phyloP scores from a whole-genome alignment of 176 grass and related monocot species.

The Zoysia japonica region DNA sequence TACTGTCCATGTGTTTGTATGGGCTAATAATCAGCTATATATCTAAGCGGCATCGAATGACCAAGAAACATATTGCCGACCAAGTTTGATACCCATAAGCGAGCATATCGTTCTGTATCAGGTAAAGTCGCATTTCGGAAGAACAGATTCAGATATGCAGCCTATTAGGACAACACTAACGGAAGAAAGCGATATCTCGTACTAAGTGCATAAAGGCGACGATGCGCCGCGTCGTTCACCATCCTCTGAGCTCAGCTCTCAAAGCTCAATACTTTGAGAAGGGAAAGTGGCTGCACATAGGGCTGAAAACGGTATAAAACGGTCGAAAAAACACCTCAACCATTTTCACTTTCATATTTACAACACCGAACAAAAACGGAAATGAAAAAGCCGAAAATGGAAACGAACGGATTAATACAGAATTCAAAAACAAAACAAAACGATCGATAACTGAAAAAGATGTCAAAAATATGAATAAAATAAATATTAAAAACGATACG shows the following conservation, averaged over 20 bases:
- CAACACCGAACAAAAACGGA: too few relatives aligned
- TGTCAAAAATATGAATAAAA: too few relatives aligned
- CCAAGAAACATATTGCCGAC: conserved; percentile 43
- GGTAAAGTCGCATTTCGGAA: conserved; percentile 47
- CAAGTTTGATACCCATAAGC: conserved; percentile 47
- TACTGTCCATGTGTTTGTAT: conserved; percentile 30
- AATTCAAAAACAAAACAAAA: too few relatives aligned
- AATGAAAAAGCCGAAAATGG: too few relatives aligned
- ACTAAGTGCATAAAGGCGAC: conserved; percentile 39
- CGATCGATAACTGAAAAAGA: too few relatives aligned
- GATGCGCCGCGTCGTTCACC: conserved; percentile 49
- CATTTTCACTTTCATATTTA: too few relatives aligned
- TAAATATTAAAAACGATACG: too few relatives aligned
- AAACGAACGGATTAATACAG: too few relatives aligned
- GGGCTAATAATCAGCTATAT: conserved; percentile 23
- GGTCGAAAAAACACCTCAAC: too few relatives aligned
- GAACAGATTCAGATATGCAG: conserved; percentile 51
- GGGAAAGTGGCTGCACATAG: conserved; percentile 36
- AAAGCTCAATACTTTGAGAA: conserved; percentile 26
- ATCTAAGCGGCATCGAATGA: neutral
- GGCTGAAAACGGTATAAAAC: neutral
- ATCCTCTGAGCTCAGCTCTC: conserved; percentile 33
- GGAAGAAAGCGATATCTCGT: conserved; percentile 33
- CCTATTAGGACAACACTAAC: conserved; percentile 64
- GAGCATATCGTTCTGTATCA: conserved; percentile 42